These are phyloP conservation scores for Mycotypha africana DNA, from an alignment of 371 early-diverging fungal species.

Conservation along the genomic window DNA sequence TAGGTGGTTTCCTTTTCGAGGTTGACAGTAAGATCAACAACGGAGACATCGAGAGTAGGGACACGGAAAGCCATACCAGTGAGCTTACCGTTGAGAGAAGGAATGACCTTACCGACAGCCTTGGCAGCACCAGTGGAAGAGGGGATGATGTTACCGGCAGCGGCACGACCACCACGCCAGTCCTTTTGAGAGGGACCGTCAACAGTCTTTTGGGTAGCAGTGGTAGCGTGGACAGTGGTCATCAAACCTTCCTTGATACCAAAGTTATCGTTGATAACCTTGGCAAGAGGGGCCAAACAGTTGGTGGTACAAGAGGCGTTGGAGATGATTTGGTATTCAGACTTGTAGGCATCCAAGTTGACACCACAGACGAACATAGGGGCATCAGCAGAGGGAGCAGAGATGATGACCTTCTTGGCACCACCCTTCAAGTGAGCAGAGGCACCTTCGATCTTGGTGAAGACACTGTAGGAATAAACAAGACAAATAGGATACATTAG, in stretches of 20 bases:
- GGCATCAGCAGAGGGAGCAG: conserved; percentile 94
- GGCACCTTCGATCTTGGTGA: conserved; percentile 91
- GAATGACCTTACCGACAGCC: conserved; percentile 99
- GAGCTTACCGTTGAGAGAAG: conserved; percentile 93
- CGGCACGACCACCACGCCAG: conserved; percentile 97
- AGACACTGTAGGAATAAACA: conserved; percentile 85
- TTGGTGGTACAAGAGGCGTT: conserved; percentile 99
- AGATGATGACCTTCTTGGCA: conserved; percentile 98
- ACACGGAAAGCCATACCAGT: conserved; percentile 99
- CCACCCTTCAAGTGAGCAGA: conserved; percentile 88
- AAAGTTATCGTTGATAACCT: conserved; percentile 95
- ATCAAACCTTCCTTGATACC: conserved; percentile 85
- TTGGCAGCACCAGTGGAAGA: conserved; percentile 99
- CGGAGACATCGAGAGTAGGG: conserved; percentile 96
- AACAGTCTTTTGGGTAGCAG: conserved; percentile 99
- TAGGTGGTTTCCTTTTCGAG: conserved; percentile 87
- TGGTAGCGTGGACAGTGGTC: conserved; percentile 99
- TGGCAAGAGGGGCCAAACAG: conserved; percentile 99
- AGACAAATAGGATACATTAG: too few species aligned
- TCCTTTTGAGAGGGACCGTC: conserved; percentile 98
- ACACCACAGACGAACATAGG: conserved; percentile 93
- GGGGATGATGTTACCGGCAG: conserved; percentile 98
- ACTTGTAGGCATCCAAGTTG: conserved; percentile 90
- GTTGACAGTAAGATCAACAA: conserved; percentile 97
- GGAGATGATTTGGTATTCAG: conserved; percentile 83